A percentile compares a stretch with the other conserved stretches of the same genome.
These are phyloP conservation scores for Fusarium protoensiforme DNA, from an alignment of 2,329 filamentous ascomycete genomes.

Conservation along the genomic window DNA sequence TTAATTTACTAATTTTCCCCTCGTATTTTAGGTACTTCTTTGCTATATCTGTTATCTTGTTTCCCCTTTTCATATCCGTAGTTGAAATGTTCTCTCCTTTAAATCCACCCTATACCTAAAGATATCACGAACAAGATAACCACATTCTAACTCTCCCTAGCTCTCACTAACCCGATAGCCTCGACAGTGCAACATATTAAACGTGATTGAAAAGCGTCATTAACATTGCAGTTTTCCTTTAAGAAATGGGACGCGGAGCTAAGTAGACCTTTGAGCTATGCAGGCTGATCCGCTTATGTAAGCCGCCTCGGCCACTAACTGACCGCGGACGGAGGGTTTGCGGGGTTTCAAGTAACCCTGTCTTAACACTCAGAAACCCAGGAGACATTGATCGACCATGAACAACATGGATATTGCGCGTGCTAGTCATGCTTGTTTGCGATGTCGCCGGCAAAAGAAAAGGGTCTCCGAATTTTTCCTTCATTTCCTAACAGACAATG, in stretches of 20 bases:
- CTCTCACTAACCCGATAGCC: neutral
- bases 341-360: neutral
- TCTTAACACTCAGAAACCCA: neutral
- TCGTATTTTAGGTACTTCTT: fast-evolving
- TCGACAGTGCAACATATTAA: neutral
- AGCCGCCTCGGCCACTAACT: neutral
- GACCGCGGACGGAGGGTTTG: neutral
- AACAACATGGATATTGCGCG: neutral
- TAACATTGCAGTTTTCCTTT: neutral
- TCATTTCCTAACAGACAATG: neutral
- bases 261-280: neutral
- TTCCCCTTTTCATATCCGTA: neutral
- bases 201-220: neutral
- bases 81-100: neutral
- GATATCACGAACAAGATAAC: neutral
- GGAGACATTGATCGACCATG: neutral
- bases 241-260: neutral
- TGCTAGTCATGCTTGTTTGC: neutral
- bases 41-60: neutral
- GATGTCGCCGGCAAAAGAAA: neutral
- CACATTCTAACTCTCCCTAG: neutral
- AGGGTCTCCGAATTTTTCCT: neutral
- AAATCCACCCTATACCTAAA: neutral
- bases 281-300: neutral
- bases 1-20: too few relatives aligned